Conservation (phyloP, 768 basidiomycete species). For the Leucogyrophana mollusca region DNA sequence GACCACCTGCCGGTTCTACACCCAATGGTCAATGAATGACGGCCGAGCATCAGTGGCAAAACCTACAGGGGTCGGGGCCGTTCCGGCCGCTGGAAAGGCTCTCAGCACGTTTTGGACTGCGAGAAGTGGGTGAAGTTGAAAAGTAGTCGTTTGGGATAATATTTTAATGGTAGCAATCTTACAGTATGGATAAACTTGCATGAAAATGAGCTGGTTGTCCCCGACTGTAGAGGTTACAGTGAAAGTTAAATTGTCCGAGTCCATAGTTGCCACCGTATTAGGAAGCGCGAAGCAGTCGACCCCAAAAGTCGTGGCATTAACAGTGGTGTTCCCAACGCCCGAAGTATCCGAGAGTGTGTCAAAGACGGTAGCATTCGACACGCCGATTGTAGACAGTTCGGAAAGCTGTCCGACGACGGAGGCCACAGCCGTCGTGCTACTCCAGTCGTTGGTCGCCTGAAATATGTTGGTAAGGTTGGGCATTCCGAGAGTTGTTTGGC, state of each 20-base stretch:
- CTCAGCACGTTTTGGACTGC: slow-evolving; percentile 3
- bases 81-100: background rate
- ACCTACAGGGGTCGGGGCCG: background rate
- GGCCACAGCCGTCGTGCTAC: background rate
- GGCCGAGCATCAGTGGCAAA: background rate
- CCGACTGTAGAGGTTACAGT: slow-evolving; percentile 3
- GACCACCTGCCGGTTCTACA: background rate
- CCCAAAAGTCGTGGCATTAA: slow-evolving; percentile 12
- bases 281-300: slow-evolving; percentile 10
- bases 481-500: background rate
- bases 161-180: no score
- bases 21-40: no score
- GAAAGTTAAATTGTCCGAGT: background rate
- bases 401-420: background rate
- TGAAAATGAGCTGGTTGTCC: slow-evolving; percentile 3
- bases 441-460: background rate
- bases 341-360: slow-evolving; percentile 6
- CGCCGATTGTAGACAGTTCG: background rate
- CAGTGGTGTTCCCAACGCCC: slow-evolving; percentile 9
- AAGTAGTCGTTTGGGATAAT: slow-evolving; percentile 5
- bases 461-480: background rate
- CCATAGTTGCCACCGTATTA: no score
- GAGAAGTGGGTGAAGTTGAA: slow-evolving; percentile 6
- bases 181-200: slow-evolving; percentile 9
- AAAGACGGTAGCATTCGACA: slow-evolving; percentile 9